Percentiles rank a stretch among this genome's conserved stretches.
phyloP scores from a whole-genome alignment of 2,329 filamentous ascomycete genomes.

The Colletotrichum viniferum region DNA sequence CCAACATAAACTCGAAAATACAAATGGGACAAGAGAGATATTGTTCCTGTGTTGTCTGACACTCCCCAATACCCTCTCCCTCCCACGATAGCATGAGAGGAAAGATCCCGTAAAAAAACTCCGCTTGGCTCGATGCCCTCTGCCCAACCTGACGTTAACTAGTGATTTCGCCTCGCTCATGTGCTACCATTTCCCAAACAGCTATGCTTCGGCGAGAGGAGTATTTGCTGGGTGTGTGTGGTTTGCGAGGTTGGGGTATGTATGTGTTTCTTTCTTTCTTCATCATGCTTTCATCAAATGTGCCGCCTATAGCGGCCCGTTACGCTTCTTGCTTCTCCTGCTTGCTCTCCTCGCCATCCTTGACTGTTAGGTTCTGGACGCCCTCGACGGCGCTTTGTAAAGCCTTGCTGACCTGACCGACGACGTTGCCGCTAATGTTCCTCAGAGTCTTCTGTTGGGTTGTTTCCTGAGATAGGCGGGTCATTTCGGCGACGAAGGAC shows the following conservation, averaged over 20 bases:
- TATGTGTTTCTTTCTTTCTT: neutral
- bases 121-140: neutral
- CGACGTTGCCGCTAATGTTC: conserved; percentile 44
- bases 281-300: conserved; percentile 18
- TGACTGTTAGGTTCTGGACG: neutral
- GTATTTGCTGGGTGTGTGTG: neutral
- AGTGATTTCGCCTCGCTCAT: neutral
- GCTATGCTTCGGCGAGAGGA: neutral
- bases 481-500: conserved; percentile 87
- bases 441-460: conserved; percentile 43
- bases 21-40: neutral
- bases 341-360: conserved; percentile 3
- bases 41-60: neutral
- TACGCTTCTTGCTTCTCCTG: conserved; percentile 13
- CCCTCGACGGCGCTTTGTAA: conserved; percentile 7
- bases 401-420: conserved; percentile 25
- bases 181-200: neutral
- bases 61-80: neutral
- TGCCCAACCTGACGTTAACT: neutral
- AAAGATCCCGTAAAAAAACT: neutral
- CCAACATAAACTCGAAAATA: neutral
- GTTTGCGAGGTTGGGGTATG: neutral
- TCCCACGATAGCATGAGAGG: neutral
- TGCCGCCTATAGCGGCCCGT: neutral
- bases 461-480: conserved; percentile 48